Evolutionary conservation across 441 rosid species (phyloP), one percentile per base, ranked within the genome.

Genomic region (Francoa sonchifolia): DNA sequence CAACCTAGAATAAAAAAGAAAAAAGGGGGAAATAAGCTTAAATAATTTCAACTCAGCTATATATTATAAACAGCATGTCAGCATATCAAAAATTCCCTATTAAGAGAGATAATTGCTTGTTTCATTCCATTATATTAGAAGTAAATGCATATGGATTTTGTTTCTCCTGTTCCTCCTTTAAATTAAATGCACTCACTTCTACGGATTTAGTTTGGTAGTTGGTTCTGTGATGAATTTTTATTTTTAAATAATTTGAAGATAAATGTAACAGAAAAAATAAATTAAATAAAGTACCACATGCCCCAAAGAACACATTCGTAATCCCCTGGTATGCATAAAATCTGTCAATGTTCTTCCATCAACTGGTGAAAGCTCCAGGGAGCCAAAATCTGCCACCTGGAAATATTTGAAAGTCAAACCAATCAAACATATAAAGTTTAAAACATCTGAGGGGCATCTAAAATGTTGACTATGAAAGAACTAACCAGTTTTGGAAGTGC

Each of bases 371-470:
- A 80, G 86, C 65, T 80, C 92, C 29, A 80, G 86, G 57, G 92
- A 80, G 54, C 80, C 92, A 66, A 80, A 80, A 67, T 80, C 92
- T 58, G 86, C 86, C 58, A 80, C 92, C 92, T 80, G 57, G 52
- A 44, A 46, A 50, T 46, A 39, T 44, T 48, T 18, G 17, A 32
- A 49, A 42, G 48, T 39, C 37, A 66, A 15, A 42, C 25, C 44
- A 61, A 42, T 27, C 10, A 28, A 19, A 45, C 34, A 57, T 42
- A 31, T 35, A 40, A 56, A 48, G 18, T 32, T 47, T 45, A 30
- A 42, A 54, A 55, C 33, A 44, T 18, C 25, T 35, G 8, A 28
- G n/a, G 41, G 30, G 30, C 13, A 25, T 35, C 56, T 33, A 29
- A 42, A 47, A 35, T 29, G 28, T 44, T 21, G 33, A 42, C 31